Evolutionary conservation across 345 rosid genomes (phyloP), one percentile per base, ranked within the genome.

Genomic region (Populus euphratica): DNA sequence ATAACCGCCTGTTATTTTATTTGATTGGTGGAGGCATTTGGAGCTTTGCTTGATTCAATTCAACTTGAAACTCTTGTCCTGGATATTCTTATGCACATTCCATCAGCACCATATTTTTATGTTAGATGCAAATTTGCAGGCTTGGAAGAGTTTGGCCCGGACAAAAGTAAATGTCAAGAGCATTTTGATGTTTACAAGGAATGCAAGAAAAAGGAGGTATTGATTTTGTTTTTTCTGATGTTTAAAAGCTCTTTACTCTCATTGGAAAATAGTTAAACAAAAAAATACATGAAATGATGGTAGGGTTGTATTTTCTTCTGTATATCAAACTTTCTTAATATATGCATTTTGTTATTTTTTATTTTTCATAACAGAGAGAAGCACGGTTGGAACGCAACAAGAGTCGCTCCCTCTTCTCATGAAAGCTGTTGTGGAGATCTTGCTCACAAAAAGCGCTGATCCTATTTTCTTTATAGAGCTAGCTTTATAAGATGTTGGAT

Each of bases 181-280:
- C 97, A 93, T 81, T 95, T 96, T 83, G 93, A 90, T 79, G 89
- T 91, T 75, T 96, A 96, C 86, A 92, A 90, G 85, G 99, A 93
- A 88, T 93, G 99, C 91, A 92, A 96, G 88, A 96, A 93, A 86
- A 95, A 88, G 74, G 98, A 92, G 98, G 98, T 92, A 82, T 66
- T 39, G 62, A 41, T 41, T 38, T 38, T 68, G 12, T 20, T 29
- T 5, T 31, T 14, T 27, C 1, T 7, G 1, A 18, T 7, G 2
- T 71, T 23, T 27, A 11, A n/a, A 29, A 21, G 33, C 21, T 59
- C 8, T 77, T 13, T 21, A 2, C 35, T 10, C 27, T 17, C 50
- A 18, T 18, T 8, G 5, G 27, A 5, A 47, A 39, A 61, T 12
- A 36, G 29, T 20, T 11, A 64, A 47, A 12, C 31, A 66, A 44